These are phyloP conservation scores for Gynostemma pentaphyllum DNA, from an alignment of 306 rosid genomes.

Conservation along the genomic window DNA sequence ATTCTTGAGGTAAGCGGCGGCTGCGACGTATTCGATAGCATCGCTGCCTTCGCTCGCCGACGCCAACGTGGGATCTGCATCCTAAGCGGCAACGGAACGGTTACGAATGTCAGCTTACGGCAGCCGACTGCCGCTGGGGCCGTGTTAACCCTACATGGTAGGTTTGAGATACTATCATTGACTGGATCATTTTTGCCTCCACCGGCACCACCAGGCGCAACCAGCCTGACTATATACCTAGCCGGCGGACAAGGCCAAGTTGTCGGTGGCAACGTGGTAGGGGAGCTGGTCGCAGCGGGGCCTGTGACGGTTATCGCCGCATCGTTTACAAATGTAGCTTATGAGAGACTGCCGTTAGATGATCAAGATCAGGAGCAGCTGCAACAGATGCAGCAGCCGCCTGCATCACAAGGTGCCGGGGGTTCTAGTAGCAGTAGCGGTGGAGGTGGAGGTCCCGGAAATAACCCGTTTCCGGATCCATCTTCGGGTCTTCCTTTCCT, in stretches of 20 bases:
- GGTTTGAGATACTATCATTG: conserved; percentile 79
- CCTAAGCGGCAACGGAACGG: conserved; percentile 71
- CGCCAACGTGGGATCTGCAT: conserved; percentile 94
- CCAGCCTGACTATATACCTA: conserved; percentile 55
- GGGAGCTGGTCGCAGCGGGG: conserved; percentile 73
- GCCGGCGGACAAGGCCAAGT: conserved; percentile 88
- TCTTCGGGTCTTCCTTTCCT: conserved; percentile 68
- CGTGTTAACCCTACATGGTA: conserved; percentile 61
- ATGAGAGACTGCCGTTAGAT: conserved; percentile 67
- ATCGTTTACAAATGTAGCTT: conserved; percentile 81
- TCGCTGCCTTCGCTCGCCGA: conserved; percentile 67
- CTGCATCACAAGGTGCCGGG: conserved; percentile 28
- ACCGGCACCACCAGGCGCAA: conserved; percentile 88
- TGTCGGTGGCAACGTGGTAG: conserved; percentile 80
- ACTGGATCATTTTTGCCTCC: conserved; percentile 81
- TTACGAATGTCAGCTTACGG: conserved; percentile 58
- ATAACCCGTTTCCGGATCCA: conserved; percentile 44
- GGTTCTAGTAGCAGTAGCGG: conserved; percentile 14
- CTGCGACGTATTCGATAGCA: conserved; percentile 71
- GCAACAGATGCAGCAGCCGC: conserved; percentile 43
- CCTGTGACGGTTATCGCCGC: conserved; percentile 77
- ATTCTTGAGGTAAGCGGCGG: conserved; percentile 72
- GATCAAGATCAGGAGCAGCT: conserved; percentile 39
- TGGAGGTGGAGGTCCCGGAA: conserved; percentile 10
- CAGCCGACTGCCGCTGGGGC: conserved; percentile 65